Percentiles rank a stretch among this genome's conserved stretches.
Evolutionary conservation across 805 yeast species (phyloP).

Genomic region (Suhomyces prunicola): DNA sequence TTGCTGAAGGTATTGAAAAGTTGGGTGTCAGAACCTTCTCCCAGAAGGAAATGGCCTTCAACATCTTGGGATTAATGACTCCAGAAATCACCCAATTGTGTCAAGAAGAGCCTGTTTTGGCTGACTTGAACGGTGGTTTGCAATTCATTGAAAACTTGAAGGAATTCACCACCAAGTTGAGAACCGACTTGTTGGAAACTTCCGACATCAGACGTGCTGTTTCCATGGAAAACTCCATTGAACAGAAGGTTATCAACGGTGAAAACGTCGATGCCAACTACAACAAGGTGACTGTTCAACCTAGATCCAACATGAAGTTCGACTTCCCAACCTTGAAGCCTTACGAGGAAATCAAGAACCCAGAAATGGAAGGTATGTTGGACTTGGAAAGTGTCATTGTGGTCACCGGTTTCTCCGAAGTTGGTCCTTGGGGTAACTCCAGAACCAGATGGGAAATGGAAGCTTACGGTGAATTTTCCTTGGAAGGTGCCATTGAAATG

Average conservation of each 20-base stretch:
- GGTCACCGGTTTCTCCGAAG: conserved; percentile 97
- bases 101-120: conserved; percentile 93
- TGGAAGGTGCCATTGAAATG: conserved; percentile 98
- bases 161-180: conserved; percentile 75
- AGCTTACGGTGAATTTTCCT: conserved; percentile 87
- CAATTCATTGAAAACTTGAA: conserved; percentile 90
- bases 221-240: conserved; percentile 87
- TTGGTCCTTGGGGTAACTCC: conserved; percentile 99
- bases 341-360: conserved; percentile 71
- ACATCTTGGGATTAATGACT: conserved; percentile 88
- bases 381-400: conserved; percentile 91
- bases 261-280: conserved; percentile 84
- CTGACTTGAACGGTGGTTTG: conserved; percentile 98
- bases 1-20: conserved; percentile 96
- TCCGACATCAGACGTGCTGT: conserved; percentile 95
- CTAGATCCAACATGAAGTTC: conserved; percentile 92
- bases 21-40: conserved; percentile 97
- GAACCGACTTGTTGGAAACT: conserved; percentile 72
- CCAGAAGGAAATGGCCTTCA: conserved; percentile 99
- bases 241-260: conserved; percentile 82
- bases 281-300: conserved; percentile 73
- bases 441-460: conserved; percentile 99
- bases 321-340: conserved; percentile 87
- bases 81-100: conserved; percentile 82
- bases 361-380: conserved; percentile 83